Base-by-base conservation (phyloP, 1,139 yeast species). In the Yamadazyma mexicana region DNA sequence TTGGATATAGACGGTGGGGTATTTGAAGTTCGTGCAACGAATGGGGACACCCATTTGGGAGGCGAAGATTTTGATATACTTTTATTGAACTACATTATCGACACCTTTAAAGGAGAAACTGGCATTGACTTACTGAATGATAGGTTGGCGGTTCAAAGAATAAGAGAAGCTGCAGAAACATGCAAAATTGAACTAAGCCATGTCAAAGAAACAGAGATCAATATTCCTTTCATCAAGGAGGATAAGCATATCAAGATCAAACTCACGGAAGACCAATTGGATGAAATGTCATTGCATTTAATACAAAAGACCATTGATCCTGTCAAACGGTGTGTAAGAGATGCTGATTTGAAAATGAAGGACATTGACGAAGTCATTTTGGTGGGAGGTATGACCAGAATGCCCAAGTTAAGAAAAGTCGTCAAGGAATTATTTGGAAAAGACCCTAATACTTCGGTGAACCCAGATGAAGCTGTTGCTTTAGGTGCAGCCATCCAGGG, bases 21-120 rank as follows among this genome's bases (percentile, higher is more conserved):
- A 64, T 92, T 91, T 85, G 91, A 95, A 66, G 98, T 92, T 66
- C 91, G 91, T 83, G 92, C 98, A 62, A 92, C 98, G 62, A 96
- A 98, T 69, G 98, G 98, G 88, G 97, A 92, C 79, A 92, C 98
- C 64, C 98, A 91, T 77, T 85, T 91, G 80, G 98, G 98, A 84
- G 98, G 98, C 84, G 96, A 91, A 75, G 95, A 87, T 74, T 85
- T 85, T 67, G 88, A 89, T 62, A 87, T 91, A 58, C 83, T 87
- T 52, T 64, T 88, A 49, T 94, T 88, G 50, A 85, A 96, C 75
- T 79, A 85, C 74, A 83, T 92, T 59, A 89, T 92, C 51, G 92
- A 87, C 49, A 82, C 81, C 64, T 94, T 92, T 83, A 89, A 92
- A 80, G 80, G 87, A 71, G 96, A 89, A 66, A 72, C 82, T 45